phyloP scores from a whole-genome alignment of 176 grass and related monocot species.

The Musa troglodytarum region DNA sequence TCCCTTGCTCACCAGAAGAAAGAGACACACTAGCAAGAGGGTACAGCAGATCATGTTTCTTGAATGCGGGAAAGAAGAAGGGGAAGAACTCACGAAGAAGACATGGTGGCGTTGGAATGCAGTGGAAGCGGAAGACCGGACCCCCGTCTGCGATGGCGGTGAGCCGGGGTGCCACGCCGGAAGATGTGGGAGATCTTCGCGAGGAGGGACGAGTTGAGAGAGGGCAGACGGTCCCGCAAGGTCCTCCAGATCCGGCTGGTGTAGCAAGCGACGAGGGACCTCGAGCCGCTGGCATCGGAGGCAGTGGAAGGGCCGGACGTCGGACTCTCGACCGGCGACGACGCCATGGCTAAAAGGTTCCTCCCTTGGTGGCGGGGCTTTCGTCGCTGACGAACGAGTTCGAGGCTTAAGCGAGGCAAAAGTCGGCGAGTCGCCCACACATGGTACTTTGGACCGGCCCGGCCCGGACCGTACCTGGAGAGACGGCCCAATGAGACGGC shows the following conservation, averaged over 20 bases:
- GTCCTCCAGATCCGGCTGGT: slow-evolving; percentile 9
- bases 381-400: neutral
- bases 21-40: neutral
- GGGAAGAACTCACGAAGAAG: slow-evolving; percentile 3
- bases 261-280: neutral
- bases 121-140: slow-evolving; percentile 12
- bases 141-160: neutral
- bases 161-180: neutral
- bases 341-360: neutral
- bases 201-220: neutral
- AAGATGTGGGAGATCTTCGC: slow-evolving; percentile 1
- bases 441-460: no score
- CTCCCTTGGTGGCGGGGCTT: neutral
- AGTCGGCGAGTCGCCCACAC: no score
- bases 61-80: no score
- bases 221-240: slow-evolving; percentile 5
- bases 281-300: neutral
- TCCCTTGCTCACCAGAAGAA: neutral
- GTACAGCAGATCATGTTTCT: neutral
- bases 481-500: no score
- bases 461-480: no score
- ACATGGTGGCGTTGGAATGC: neutral
- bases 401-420: no score
- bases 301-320: neutral
- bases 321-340: slow-evolving; percentile 5